Percentiles rank a stretch among this genome's conserved stretches.
Evolutionary conservation across 331 rosid genomes (phyloP).

Genomic region (Quercus phellos): DNA sequence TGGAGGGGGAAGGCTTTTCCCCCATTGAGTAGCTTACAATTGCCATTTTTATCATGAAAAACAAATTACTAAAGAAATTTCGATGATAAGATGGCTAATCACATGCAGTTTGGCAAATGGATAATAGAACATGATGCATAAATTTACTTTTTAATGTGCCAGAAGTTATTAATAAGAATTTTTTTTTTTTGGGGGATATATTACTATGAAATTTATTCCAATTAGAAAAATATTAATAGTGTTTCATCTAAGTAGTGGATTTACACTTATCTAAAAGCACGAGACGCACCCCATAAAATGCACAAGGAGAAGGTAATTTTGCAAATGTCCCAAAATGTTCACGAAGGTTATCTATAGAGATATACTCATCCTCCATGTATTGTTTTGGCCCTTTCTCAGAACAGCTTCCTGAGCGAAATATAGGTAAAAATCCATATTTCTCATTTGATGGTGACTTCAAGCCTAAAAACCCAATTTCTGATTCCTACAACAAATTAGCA

Average conservation of each 20-base stretch:
- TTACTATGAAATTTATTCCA: not conserved
- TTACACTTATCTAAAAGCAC: not conserved
- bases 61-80: not conserved
- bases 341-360: slow-evolving; percentile 29
- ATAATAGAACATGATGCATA: not conserved
- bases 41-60: not conserved
- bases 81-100: not conserved
- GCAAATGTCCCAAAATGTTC: slow-evolving; percentile 11
- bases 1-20: not conserved
- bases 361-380: slow-evolving; percentile 50
- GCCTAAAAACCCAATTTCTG: slow-evolving; percentile 21
- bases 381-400: slow-evolving; percentile 57
- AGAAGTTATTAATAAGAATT: not conserved
- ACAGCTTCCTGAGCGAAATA: slow-evolving; percentile 40
- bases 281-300: slow-evolving; percentile 53
- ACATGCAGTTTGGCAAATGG: not conserved
- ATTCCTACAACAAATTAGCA: slow-evolving; percentile 35
- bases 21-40: not conserved
- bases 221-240: not conserved
- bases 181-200: not conserved
- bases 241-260: not conserved
- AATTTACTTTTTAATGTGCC: not conserved
- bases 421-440: slow-evolving; percentile 29
- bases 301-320: slow-evolving; percentile 34
- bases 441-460: slow-evolving; percentile 27